These are phyloP conservation scores for Pyrenula massariospora DNA, from an alignment of 495 filamentous ascomycete species.

Conservation along the genomic window DNA sequence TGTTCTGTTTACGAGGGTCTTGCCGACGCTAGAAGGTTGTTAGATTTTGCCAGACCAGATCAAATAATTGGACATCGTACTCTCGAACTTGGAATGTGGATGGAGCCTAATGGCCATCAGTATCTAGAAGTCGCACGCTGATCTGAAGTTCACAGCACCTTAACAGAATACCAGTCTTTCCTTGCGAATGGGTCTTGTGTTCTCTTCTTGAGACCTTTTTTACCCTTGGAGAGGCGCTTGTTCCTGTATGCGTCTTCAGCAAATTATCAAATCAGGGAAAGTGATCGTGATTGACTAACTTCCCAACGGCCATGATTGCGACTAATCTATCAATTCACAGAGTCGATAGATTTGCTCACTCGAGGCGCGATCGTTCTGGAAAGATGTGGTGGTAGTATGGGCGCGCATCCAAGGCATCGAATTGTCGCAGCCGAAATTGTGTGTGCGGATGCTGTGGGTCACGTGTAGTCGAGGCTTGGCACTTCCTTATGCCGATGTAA, in stretches of 20 bases:
- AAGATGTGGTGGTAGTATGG: neutral
- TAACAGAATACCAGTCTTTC: conserved; percentile 98
- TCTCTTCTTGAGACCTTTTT: conserved; percentile 99
- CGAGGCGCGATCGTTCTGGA: neutral
- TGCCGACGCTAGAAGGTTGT: conserved; percentile 65
- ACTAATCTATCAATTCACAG: conserved; percentile 33
- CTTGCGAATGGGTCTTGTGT: conserved; percentile 91
- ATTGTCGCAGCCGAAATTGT: neutral
- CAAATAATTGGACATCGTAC: conserved; percentile 44
- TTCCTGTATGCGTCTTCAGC: conserved; percentile 52
- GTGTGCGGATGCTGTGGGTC: neutral
- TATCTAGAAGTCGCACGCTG: conserved; percentile 11
- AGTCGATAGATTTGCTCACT: conserved; percentile 8
- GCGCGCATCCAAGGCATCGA: neutral
- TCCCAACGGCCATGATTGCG: conserved; percentile 86
- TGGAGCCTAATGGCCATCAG: conserved; percentile 51
- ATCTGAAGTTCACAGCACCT: conserved; percentile 43
- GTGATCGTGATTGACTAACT: conserved; percentile 44
- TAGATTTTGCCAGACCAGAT: conserved; percentile 8
- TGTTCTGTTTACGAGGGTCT: conserved; percentile 97
- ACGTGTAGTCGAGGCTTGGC: neutral
- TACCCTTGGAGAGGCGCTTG: conserved; percentile 99
- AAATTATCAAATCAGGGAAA: neutral
- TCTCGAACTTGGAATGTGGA: conserved; percentile 92
- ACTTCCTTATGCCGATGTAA: no score